Evolutionary conservation across 1,284 basidiomycete species (phyloP).

Genomic region (Cryptococcus sp.): DNA sequence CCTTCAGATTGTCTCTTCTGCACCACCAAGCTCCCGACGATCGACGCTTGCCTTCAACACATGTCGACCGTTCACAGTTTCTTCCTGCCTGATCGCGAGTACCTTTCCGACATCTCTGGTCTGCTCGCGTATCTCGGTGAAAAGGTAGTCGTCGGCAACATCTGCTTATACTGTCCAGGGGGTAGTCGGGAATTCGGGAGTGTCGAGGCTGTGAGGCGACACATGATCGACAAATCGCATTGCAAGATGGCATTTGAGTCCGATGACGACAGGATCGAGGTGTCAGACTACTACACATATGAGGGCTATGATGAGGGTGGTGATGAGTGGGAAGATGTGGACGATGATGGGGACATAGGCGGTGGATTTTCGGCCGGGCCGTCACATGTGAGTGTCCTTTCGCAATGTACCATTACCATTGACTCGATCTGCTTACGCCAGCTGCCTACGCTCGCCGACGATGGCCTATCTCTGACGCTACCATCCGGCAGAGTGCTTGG

Average conservation of each 20-base stretch:
- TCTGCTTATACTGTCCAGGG: slow-evolving; percentile 84
- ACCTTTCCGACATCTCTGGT: slow-evolving; percentile 76
- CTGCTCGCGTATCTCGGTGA: slow-evolving; percentile 85
- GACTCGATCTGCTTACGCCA: background rate
- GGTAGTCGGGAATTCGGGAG: slow-evolving; percentile 72
- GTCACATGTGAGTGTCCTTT: background rate
- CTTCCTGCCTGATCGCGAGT: slow-evolving; percentile 92
- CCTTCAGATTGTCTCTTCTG: slow-evolving; percentile 84
- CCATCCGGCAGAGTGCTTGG: slow-evolving; percentile 90
- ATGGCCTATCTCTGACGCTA: slow-evolving; percentile 81
- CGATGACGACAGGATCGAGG: slow-evolving; percentile 73
- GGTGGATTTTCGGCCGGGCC: slow-evolving; percentile 1
- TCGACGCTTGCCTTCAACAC: slow-evolving; percentile 72
- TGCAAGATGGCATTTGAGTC: slow-evolving; percentile 92
- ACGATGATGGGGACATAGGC: slow-evolving; percentile 21
- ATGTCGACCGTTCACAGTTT: slow-evolving; percentile 88
- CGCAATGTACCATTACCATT: background rate
- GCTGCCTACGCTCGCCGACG: slow-evolving; percentile 13
- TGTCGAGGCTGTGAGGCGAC: slow-evolving; percentile 79
- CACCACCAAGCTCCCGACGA: slow-evolving; percentile 52
- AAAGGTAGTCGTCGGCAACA: slow-evolving; percentile 86
- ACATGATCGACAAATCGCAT: slow-evolving; percentile 92
- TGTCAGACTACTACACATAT: slow-evolving; percentile 95
- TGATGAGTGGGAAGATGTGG: slow-evolving; percentile 45
- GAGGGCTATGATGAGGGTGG: slow-evolving; percentile 66